Base-by-base conservation (phyloP, 2,329 filamentous ascomycete species). In the Penicillium sp. region DNA sequence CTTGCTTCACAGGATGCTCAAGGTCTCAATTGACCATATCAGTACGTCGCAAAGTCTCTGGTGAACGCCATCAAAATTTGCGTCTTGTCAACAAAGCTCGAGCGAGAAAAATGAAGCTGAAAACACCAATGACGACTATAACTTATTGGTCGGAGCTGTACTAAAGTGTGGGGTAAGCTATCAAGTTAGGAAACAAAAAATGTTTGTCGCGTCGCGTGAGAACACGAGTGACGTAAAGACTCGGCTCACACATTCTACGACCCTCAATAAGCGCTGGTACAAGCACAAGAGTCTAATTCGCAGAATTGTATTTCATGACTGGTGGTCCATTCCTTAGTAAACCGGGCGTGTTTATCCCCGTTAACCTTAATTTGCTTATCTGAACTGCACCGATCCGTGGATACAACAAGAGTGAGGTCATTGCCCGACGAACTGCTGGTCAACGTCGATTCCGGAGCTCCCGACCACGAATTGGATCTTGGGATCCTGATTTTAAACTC, bases 201-300 rank as follows among this genome's bases (percentile, higher is more conserved):
- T 22, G 37, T 26, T 22, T 26, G 38, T 42, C 56, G 56, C 37
- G 38, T 42, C 56, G 56, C 49, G 42, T 35, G 56, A 59, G 19
- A 15, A 30, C 17, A n/a, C 49, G 30, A 22, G 50, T 67, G 65
- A 67, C 65, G 65, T 65, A 65, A 64, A 63, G 63, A 67, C 65
- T 65, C 54, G 10, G 10, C 22, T 19, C 17, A 22, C 38, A n/a
- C 4, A 37, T 30, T 22, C 35, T 26, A 30, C 17, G 12, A 22
- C 28, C 15, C 9, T 50, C 28, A 22, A 7, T 1, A 33, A 28
- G 24, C 15, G 15, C 28, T 51, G 30, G 10, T 35, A 15, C 8
- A 22, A 19, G 26, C 19, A 30, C 2, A 58, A 37, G 30, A 47
- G 19, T 42, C 15, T 15, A 24, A 49, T 17, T 17, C 47, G 10